phyloP scores from a whole-genome alignment of 169 alveolate species.

The Cryptosporidium parvum region DNA sequence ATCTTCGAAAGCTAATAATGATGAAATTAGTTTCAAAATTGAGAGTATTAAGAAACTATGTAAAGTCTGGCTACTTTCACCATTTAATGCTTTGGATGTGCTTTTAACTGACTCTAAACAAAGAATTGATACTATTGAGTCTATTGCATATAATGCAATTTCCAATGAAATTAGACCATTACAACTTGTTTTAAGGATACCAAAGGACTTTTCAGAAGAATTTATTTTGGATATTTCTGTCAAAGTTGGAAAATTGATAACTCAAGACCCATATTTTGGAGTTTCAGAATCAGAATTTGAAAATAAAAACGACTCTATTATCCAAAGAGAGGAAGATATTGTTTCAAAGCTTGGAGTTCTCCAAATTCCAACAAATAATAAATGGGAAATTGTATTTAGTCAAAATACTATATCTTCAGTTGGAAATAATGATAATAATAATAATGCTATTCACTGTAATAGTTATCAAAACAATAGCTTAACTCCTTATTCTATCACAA shows the following conservation, averaged over 20 bases:
- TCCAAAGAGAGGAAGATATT: background rate
- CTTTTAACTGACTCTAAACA: conserved; percentile 17
- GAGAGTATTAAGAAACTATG: conserved; percentile 19
- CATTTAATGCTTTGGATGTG: conserved; percentile 17
- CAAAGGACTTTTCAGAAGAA: background rate
- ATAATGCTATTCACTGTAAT: background rate
- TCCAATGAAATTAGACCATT: conserved; percentile 47
- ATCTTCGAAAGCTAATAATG: background rate
- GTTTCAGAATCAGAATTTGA: background rate
- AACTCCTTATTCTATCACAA: background rate
- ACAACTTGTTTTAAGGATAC: conserved; percentile 26
- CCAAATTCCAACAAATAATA: background rate
- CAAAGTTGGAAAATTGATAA: background rate
- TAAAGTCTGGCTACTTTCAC: conserved; percentile 47
- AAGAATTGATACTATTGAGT: conserved; percentile 13
- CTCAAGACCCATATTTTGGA: background rate
- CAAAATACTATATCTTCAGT: background rate
- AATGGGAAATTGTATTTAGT: conserved; percentile 6
- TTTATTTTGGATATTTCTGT: conserved; percentile 10
- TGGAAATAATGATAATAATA: background rate
- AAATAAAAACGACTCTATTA: background rate
- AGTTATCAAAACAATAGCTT: background rate
- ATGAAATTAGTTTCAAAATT: background rate
- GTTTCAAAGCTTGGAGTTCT: conserved; percentile 14
- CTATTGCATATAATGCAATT: conserved; percentile 1